phyloP scores from a whole-genome alignment of 441 rosid species.

The Breynia disticha region DNA sequence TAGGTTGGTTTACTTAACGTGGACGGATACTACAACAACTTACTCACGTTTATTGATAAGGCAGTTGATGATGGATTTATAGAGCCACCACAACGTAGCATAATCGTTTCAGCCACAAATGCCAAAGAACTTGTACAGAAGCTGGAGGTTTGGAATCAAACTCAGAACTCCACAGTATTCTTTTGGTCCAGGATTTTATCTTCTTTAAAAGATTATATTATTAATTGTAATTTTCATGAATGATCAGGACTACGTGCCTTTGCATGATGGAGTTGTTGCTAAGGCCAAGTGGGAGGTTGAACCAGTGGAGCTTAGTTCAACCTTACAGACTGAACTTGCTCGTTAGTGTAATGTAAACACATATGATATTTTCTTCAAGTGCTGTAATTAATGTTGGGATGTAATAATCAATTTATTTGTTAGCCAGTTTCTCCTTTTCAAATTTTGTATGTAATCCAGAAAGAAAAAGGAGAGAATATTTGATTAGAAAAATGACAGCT shows the following conservation, averaged over 20 bases:
- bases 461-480: slow-evolving; percentile 11
- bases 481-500: neutral
- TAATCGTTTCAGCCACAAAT: slow-evolving; percentile 77
- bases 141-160: slow-evolving; percentile 47
- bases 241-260: slow-evolving; percentile 67
- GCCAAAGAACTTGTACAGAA: slow-evolving; percentile 80
- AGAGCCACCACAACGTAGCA: slow-evolving; percentile 70
- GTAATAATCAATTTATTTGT: too few species aligned
- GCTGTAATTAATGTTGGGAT: neutral
- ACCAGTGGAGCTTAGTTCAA: slow-evolving; percentile 33
- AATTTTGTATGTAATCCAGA: slow-evolving; percentile 13
- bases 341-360: slow-evolving; percentile 17
- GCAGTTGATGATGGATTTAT: slow-evolving; percentile 95
- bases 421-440: slow-evolving; percentile 6
- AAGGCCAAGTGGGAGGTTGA: slow-evolving; percentile 74
- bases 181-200: too few species aligned
- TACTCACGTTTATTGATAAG: slow-evolving; percentile 80
- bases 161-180: too few species aligned
- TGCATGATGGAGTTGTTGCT: slow-evolving; percentile 60
- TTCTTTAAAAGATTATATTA: neutral
- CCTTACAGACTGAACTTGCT: slow-evolving; percentile 31
- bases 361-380: neutral
- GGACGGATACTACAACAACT: slow-evolving; percentile 74
- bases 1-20: slow-evolving; percentile 91
- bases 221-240: slow-evolving; percentile 2